These are phyloP conservation scores for Starmera quercuum DNA, from an alignment of 805 yeast genomes.

Conservation along the genomic window DNA sequence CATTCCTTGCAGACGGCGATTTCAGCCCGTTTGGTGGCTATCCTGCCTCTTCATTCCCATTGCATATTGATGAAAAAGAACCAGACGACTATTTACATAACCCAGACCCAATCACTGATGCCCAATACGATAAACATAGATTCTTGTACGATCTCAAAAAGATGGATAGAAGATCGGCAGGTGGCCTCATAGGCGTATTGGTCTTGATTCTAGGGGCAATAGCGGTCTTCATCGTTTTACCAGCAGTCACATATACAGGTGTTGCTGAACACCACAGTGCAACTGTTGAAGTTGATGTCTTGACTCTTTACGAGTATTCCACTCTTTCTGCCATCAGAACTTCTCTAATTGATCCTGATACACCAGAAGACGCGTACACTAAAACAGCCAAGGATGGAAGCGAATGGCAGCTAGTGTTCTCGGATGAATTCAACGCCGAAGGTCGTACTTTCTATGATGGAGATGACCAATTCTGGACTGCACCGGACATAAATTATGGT, in stretches of 20 bases:
- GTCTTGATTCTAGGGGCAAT: slow-evolving; percentile 52
- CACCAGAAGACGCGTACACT: slow-evolving; percentile 42
- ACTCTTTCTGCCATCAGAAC: slow-evolving; percentile 44
- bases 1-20: slow-evolving; percentile 49
- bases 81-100: slow-evolving; percentile 93
- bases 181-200: slow-evolving; percentile 57
- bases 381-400: slow-evolving; percentile 54
- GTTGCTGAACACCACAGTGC: slow-evolving; percentile 27
- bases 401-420: slow-evolving; percentile 69
- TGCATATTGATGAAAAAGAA: slow-evolving; percentile 87
- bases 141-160: slow-evolving; percentile 55
- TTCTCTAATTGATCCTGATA: slow-evolving; percentile 51
- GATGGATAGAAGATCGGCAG: slow-evolving; percentile 54
- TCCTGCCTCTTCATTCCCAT: slow-evolving; percentile 91
- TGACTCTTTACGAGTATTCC: slow-evolving; percentile 45
- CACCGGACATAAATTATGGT: slow-evolving; percentile 73
- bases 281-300: slow-evolving; percentile 25
- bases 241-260: slow-evolving; percentile 81
- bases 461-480: slow-evolving; percentile 89
- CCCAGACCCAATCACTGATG: slow-evolving; percentile 93
- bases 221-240: slow-evolving; percentile 68
- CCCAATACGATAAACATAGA: slow-evolving; percentile 68
- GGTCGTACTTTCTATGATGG: slow-evolving; percentile 88
- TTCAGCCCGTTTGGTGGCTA: slow-evolving; percentile 94
- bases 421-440: slow-evolving; percentile 85